phyloP scores from a whole-genome alignment of 2,329 filamentous ascomycete genomes.

The Tolypocladium ovalisporum region DNA sequence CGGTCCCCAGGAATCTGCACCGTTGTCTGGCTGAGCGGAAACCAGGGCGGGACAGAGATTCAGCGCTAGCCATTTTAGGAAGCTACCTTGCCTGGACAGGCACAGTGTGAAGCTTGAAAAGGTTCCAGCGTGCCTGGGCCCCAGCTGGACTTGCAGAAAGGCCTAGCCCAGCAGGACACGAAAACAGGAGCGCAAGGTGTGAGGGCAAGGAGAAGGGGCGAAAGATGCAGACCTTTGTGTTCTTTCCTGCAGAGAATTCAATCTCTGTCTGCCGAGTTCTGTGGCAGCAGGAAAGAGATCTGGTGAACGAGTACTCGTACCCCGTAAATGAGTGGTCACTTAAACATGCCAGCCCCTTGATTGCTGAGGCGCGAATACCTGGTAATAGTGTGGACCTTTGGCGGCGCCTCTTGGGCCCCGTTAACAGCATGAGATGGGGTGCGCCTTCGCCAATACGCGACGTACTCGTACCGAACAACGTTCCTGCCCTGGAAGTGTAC shows the following conservation, averaged over 20 bases:
- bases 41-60: background rate
- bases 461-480: background rate
- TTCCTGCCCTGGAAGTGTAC: background rate
- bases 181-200: background rate
- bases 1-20: background rate
- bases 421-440: background rate
- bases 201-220: background rate
- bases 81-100: background rate
- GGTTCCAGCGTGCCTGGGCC: too few relatives aligned
- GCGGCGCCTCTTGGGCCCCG: background rate
- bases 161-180: background rate
- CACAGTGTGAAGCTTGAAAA: constrained; percentile 1
- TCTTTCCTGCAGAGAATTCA: too few relatives aligned
- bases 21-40: background rate
- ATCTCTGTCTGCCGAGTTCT: too few relatives aligned
- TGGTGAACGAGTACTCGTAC: too few relatives aligned
- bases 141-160: background rate
- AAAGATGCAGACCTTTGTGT: too few relatives aligned
- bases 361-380: background rate
- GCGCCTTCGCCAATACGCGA: background rate
- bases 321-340: background rate
- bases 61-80: constrained; percentile 1
- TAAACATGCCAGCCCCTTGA: background rate
- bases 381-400: background rate
- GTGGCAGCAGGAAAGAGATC: background rate